These are phyloP conservation scores for Parathielavia appendiculata DNA, from an alignment of 495 filamentous ascomycete genomes.

Conservation along the genomic window DNA sequence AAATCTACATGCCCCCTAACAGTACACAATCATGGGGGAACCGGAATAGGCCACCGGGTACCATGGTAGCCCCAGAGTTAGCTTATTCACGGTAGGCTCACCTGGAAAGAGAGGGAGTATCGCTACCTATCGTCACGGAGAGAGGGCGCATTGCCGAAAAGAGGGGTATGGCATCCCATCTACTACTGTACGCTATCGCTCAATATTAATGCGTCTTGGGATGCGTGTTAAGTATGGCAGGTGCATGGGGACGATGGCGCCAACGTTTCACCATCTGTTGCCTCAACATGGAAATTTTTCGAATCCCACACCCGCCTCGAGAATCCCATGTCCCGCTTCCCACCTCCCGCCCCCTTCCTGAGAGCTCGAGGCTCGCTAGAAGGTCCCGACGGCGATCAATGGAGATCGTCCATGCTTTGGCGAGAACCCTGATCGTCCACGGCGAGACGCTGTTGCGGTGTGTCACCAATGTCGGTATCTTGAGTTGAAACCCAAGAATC, in stretches of 20 bases:
- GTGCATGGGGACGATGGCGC: background rate
- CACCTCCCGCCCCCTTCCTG: no score
- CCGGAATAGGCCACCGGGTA: no score
- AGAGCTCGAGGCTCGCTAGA: background rate
- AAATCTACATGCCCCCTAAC: no score
- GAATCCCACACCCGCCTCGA: background rate
- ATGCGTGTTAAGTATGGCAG: background rate
- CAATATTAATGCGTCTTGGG: background rate
- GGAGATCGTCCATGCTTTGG: slow-evolving; percentile 6
- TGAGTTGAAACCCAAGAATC: background rate
- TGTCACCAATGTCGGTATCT: background rate
- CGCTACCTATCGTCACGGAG: no score
- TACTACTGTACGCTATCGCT: no score
- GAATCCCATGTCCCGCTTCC: slow-evolving; percentile 8
- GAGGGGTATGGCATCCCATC: no score
- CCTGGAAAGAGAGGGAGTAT: no score
- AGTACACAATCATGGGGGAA: no score
- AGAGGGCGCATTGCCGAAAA: no score
- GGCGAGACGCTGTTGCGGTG: background rate
- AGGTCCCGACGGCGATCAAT: background rate
- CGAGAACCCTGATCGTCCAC: slow-evolving; percentile 1
- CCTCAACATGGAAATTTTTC: background rate
- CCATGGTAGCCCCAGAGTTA: no score
- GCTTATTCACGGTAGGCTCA: no score
- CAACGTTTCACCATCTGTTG: background rate